Percentiles rank a stretch among this genome's conserved stretches.
phyloP scores from a whole-genome alignment of 2,329 filamentous ascomycete genomes.

The Cladosporium sp. region DNA sequence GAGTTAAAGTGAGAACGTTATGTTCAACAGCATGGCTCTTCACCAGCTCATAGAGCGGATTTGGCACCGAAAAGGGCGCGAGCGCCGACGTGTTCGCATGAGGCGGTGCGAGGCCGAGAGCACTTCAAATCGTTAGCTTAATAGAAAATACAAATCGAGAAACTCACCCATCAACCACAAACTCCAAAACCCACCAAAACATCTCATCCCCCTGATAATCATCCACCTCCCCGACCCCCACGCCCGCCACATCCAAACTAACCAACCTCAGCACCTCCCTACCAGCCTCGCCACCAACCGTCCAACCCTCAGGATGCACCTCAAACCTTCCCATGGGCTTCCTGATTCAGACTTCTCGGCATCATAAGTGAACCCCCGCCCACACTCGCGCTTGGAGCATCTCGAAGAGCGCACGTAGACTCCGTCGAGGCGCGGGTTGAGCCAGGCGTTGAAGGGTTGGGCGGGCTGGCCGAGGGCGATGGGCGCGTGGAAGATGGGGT shows the following conservation, averaged over 20 bases:
- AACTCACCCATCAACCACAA: conserved; percentile 8
- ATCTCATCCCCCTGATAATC: conserved; percentile 4
- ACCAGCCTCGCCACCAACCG: background rate
- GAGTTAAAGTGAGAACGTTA: conserved; percentile 3
- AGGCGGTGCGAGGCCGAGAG: conserved; percentile 2
- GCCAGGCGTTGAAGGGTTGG: conserved; percentile 7
- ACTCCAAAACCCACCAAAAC: conserved; percentile 7
- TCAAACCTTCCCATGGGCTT: background rate
- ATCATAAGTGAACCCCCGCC: background rate
- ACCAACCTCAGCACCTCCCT: background rate
- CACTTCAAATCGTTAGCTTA: background rate
- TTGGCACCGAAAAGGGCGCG: background rate
- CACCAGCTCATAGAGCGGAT: background rate
- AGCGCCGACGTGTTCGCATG: background rate
- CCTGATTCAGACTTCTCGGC: background rate
- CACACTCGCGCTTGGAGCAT: conserved; percentile 4
- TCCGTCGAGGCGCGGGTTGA: conserved; percentile 1
- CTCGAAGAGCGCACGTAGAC: conserved; percentile 4
- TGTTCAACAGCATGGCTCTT: background rate
- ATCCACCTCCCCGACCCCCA: conserved; percentile 5
- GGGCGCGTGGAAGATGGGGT: conserved; percentile 4
- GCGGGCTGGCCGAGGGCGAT: conserved; percentile 2
- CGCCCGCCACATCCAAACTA: background rate
- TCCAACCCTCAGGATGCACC: conserved; percentile 3
- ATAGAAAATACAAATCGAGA: background rate